phyloP scores from a whole-genome alignment of 2,329 filamentous ascomycete species.

The Pseudogymnoascus sp. region DNA sequence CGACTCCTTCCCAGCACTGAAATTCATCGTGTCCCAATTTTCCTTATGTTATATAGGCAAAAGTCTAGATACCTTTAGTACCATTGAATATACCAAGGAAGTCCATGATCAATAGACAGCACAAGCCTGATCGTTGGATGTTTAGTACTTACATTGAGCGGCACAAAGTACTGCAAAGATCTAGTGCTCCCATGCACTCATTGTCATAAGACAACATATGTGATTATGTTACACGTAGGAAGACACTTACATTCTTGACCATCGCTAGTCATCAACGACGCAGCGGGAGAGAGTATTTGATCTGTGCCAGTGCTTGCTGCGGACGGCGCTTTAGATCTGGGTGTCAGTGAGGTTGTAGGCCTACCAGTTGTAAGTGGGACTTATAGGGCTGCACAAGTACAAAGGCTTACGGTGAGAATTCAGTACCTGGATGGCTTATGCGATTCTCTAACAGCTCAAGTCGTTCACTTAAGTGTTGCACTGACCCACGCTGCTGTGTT shows the following conservation, averaged over 20 bases:
- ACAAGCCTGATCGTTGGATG: not conserved
- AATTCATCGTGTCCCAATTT: not conserved
- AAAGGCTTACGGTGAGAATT: not conserved
- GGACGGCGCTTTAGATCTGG: not conserved
- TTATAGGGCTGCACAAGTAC: not conserved
- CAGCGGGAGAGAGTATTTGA: not conserved
- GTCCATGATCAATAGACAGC: not conserved
- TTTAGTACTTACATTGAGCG: not conserved
- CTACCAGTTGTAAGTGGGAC: not conserved
- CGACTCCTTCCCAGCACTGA: not conserved
- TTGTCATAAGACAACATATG: not conserved
- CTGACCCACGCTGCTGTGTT: not conserved
- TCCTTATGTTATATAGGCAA: not conserved
- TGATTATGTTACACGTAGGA: not conserved
- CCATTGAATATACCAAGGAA: not conserved
- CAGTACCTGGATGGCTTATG: not conserved
- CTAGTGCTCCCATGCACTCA: not conserved
- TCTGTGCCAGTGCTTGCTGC: not conserved
- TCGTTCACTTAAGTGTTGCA: not conserved
- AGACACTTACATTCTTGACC: slow-evolving; percentile 1
- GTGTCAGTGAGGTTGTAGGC: not conserved
- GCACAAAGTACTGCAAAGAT: not conserved
- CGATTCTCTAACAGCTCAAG: not conserved
- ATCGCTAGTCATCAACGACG: slow-evolving; percentile 1
- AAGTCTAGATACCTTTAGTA: not conserved